A percentile compares a stretch with the other conserved stretches of the same genome.
These are phyloP conservation scores for Ophiostoma perfectum DNA, from an alignment of 2,329 filamentous ascomycete species.

Conservation along the genomic window DNA sequence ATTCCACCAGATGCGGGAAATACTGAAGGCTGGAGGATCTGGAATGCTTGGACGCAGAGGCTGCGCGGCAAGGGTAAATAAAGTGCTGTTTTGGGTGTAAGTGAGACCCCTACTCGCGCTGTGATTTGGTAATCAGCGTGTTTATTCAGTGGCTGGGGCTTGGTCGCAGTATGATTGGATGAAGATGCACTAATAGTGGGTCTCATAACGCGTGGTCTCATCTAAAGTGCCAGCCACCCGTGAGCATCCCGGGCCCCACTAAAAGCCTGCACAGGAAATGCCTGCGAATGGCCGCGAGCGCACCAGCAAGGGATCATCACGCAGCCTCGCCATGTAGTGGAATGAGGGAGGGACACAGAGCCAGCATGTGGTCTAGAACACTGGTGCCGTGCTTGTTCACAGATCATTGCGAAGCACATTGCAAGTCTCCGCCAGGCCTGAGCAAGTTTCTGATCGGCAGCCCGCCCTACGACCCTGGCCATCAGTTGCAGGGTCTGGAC, in stretches of 20 bases:
- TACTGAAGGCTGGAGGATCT: conserved; percentile 7
- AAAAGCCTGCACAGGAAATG: not conserved
- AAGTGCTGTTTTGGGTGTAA: conserved; percentile 15
- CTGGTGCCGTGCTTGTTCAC: not conserved
- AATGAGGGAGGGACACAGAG: not conserved
- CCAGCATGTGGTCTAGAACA: not conserved
- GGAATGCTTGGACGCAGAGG: conserved; percentile 1
- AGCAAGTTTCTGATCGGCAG: not conserved
- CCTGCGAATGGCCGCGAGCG: conserved; percentile 1
- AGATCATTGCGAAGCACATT: not conserved
- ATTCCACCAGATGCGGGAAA: conserved; percentile 1
- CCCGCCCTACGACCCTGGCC: conserved; percentile 4
- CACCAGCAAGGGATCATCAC: not conserved
- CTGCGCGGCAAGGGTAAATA: conserved; percentile 10
- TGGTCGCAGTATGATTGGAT: not conserved
- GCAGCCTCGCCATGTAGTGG: conserved; percentile 9
- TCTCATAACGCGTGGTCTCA: not conserved
- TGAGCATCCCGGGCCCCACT: not conserved
- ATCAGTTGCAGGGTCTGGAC: not conserved
- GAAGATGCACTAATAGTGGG: not conserved
- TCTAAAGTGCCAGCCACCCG: conserved; percentile 15
- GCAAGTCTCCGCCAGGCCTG: not conserved
- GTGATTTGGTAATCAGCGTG: not conserved
- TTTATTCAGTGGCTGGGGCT: not conserved
- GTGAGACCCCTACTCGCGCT: not conserved